Evolutionary conservation across 768 basidiomycete genomes (phyloP), one percentile per base, ranked within the genome.

Genomic region (Floccularia luteovirens): DNA sequence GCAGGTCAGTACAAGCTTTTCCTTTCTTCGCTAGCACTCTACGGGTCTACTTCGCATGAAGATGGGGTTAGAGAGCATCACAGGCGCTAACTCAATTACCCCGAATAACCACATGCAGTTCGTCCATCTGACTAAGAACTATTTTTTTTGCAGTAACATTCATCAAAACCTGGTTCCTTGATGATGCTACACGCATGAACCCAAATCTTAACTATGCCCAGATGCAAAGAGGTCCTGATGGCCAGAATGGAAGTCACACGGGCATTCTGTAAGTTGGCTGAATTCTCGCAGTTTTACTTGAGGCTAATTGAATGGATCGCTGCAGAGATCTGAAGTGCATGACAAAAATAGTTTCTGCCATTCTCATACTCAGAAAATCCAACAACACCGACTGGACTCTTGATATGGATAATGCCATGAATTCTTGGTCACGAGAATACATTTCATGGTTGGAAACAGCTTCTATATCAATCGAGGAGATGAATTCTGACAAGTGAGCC

Each of bases 191-290:
- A 1, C 58, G 47, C 25, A 82, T 84, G 80, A 80, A 76, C 39
- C 80, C 80, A 0, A 75, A 79, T 48, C 56, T 85, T 30, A 65
- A 77, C 42, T 84, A 69, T 50, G 69, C 63, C 0, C 77, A 79
- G 46, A 67, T 77, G 55, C 36, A 63, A 40, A 59, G 69, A 5
- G 69, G 67, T 30, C 65, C 67, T 10, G 46, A 44, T 37, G 62
- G 62, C 12, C 56, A 63, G 47, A 38, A 48, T 31, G 72, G 72
- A 35, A 64, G 62, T 23, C 75, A 69, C 46, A 75, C 72, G 14
- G 77, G 79, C 43, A 57, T 79, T 31, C 61, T 77, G 73, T 77
- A 42, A 56, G 70, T 60, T 19, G 25, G 31, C 3, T 27, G 22
- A 5, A 46, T 17, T 11, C 16, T 20, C 11, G 31, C n/a, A 39